These are phyloP conservation scores for Entomortierella beljakovae DNA, from an alignment of 192 early-diverging fungal species.

Conservation along the genomic window DNA sequence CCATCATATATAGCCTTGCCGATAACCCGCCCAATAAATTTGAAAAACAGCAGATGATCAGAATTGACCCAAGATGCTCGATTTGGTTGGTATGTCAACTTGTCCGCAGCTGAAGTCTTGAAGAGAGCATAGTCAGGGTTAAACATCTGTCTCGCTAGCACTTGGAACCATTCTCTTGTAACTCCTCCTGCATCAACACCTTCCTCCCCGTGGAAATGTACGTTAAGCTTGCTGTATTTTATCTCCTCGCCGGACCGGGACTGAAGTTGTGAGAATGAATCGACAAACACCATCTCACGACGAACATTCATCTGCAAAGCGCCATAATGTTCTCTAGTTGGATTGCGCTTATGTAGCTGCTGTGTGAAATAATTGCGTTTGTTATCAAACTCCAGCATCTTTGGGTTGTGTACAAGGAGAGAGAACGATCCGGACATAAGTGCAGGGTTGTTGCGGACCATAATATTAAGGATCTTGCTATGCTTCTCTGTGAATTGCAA, in stretches of 20 bases:
- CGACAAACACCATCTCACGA: constrained; percentile 94
- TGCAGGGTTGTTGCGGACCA: constrained; percentile 97
- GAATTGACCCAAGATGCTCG: constrained; percentile 91
- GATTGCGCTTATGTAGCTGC: constrained; percentile 89
- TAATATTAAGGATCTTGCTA: constrained; percentile 95
- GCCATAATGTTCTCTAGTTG: constrained; percentile 70
- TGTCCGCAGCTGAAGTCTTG: constrained; percentile 94
- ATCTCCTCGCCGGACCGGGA: constrained; percentile 93
- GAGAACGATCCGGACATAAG: constrained; percentile 98
- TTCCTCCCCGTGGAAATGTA: constrained; percentile 96
- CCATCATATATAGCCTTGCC: constrained; percentile 99
- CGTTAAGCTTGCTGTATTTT: constrained; percentile 91
- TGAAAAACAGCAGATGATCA: constrained; percentile 95
- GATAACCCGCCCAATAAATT: constrained; percentile 98
- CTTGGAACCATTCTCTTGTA: constrained; percentile 98
- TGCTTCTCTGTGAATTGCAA: constrained; percentile 92
- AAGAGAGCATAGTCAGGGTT: constrained; percentile 99
- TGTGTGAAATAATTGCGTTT: constrained; percentile 98
- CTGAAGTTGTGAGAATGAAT: constrained; percentile 95
- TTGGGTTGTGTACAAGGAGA: constrained; percentile 95
- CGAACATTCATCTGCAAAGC: constrained; percentile 91
- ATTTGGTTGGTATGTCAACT: constrained; percentile 98
- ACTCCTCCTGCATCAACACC: constrained; percentile 99
- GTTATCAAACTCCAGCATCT: constrained; percentile 99
- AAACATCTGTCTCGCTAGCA: constrained; percentile 97